Evolutionary conservation across 179 eudicot genomes (phyloP), one percentile per base, ranked within the genome.

Genomic region (Beta macrorhiza): DNA sequence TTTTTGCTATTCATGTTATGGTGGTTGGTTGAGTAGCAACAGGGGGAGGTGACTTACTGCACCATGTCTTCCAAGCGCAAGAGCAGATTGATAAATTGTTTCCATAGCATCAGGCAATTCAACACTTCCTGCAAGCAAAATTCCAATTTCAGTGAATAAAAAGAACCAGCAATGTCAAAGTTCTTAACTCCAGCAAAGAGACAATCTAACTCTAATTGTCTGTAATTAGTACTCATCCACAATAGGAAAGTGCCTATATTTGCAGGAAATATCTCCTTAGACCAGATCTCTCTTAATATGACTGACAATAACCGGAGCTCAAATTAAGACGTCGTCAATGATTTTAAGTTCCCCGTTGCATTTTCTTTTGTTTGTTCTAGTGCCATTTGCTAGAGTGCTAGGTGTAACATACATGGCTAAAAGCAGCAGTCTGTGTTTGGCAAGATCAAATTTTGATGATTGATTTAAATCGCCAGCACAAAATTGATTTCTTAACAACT

Each of bases 51-150:
- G 69, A 89, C 98, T 93, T 90, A 95, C 99, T 78, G 95, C 98
- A 47, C 97, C 99, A 79, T 83, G 88, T 85, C 88, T 90, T 74
- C 99, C 98, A 68, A 90, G 79, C 16, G 87, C 90, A 78, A 95
- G 97, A 73, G 99, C 98, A 84, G 92, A 89, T 80, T 93, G 98
- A 89, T 90, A 95, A 67, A 95, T 92, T 68, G 89, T 84, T 86
- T 95, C 99, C 93, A 95, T 95, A 67, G 99, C 98, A 87, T 95
- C 99, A 72, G 99, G 99, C 93, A 95, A 91, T 82, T 93, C 95
- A 51, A 80, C 84, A 80, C 84, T 89, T 83, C 95, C 99, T 95
- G 86, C 81, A 87, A 87, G 70, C 58, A 74, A 12, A 82, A 25
- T 61, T 51, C 52, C 14, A 29, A 70, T 42, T 37, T 56, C 16